Conservation (phyloP, 2,329 filamentous ascomycete species). For the Calonectria crousiana region DNA sequence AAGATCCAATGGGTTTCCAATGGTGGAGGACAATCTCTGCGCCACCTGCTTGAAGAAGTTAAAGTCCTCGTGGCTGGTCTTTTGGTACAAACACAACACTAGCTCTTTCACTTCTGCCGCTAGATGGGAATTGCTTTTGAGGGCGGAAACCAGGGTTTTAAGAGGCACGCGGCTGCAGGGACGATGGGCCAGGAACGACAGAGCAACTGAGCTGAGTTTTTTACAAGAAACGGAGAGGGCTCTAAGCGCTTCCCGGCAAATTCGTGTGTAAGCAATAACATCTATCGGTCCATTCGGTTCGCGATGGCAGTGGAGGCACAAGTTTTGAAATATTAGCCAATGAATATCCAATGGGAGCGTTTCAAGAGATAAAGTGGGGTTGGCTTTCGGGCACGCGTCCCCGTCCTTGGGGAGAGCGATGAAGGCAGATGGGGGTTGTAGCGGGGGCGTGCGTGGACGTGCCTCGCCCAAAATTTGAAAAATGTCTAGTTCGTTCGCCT, state of each 20-base stretch:
- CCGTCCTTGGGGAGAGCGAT: not conserved
- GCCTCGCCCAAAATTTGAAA: too few species aligned
- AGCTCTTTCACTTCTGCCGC: not conserved
- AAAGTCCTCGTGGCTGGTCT: not conserved
- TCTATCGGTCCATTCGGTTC: not conserved
- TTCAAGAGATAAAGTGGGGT: not conserved
- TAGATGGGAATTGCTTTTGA: not conserved
- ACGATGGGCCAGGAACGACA: not conserved
- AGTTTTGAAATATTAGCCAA: not conserved
- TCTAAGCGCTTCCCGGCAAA: not conserved
- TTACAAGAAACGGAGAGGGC: not conserved
- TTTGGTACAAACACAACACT: not conserved
- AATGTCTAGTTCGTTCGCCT: too few species aligned
- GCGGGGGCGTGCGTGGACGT: too few species aligned
- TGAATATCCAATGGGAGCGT: not conserved
- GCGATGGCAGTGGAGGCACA: not conserved
- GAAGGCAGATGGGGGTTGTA: not conserved
- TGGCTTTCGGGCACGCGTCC: not conserved
- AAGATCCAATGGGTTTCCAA: not conserved
- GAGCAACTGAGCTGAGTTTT: not conserved
- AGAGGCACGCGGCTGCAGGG: not conserved
- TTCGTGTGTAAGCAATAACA: not conserved
- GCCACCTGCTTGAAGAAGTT: not conserved
- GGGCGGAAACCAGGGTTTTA: not conserved
- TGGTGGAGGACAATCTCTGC: not conserved